Evolutionary conservation across 1,284 basidiomycete species (phyloP).

Genomic region (Phellinidium pouzarii): DNA sequence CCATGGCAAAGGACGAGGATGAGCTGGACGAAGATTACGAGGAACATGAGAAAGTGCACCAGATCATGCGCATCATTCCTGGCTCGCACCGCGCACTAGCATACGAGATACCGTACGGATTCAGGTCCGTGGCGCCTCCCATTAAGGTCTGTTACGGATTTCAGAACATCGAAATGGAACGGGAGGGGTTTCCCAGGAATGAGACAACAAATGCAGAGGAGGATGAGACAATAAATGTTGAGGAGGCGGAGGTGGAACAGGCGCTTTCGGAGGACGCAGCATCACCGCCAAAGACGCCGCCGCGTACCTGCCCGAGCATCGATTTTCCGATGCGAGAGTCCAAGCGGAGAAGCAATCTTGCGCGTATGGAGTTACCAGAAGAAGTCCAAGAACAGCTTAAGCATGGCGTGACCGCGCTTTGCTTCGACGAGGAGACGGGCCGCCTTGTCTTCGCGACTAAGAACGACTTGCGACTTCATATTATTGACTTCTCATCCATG

Average conservation of each 20-base stretch:
- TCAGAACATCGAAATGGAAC: constrained; percentile 3
- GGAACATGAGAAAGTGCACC: background rate
- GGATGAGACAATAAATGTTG: background rate
- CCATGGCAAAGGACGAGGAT: background rate
- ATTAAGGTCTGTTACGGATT: constrained; percentile 18
- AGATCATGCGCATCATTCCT: constrained; percentile 32
- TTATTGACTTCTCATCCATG: constrained; percentile 35
- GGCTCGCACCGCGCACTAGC: constrained; percentile 45
- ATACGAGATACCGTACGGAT: constrained; percentile 30
- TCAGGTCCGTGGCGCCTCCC: constrained; percentile 9
- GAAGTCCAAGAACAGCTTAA: constrained; percentile 19
- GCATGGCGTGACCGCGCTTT: constrained; percentile 27
- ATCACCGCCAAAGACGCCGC: background rate
- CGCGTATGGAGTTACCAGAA: constrained; percentile 15
- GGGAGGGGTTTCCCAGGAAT: constrained; percentile 6
- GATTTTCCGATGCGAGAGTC: background rate
- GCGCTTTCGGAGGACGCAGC: background rate
- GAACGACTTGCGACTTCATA: constrained; percentile 25
- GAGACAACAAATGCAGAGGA: constrained; percentile 10
- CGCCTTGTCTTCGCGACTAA: constrained; percentile 32
- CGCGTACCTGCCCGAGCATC: background rate
- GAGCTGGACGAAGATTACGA: background rate
- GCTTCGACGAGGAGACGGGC: constrained; percentile 41
- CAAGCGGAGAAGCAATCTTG: constrained; percentile 2
- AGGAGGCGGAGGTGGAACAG: constrained; percentile 3